These are phyloP conservation scores for Paramecium tetraurelia DNA, from an alignment of 73 alveolate species.

Conservation along the genomic window DNA sequence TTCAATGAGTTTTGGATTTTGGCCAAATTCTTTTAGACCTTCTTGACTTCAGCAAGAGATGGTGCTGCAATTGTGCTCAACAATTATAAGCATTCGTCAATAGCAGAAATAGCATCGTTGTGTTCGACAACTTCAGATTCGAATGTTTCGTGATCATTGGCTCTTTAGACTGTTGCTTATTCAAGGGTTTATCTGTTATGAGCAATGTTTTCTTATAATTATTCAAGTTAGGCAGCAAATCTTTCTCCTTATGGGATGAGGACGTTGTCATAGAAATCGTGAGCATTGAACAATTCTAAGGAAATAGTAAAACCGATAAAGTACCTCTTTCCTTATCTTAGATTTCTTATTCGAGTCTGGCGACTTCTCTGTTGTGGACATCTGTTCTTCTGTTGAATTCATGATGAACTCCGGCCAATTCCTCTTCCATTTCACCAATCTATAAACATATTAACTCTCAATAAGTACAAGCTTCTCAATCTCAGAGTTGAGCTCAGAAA, in stretches of 20 bases:
- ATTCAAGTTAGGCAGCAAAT: slow-evolving; percentile 29
- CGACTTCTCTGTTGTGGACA: slow-evolving; percentile 45
- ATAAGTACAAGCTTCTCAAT: slow-evolving; percentile 28
- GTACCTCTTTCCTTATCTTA: slow-evolving; percentile 48
- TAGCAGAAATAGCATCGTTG: slow-evolving; percentile 24
- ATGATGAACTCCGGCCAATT: slow-evolving; percentile 15
- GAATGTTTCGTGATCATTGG: background rate
- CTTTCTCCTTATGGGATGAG: slow-evolving; percentile 54
- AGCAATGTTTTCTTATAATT: slow-evolving; percentile 24
- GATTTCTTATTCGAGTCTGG: slow-evolving; percentile 58
- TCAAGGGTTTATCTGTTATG: slow-evolving; percentile 13
- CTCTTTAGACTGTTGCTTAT: slow-evolving; percentile 19
- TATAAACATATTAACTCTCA: background rate
- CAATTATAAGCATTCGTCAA: background rate
- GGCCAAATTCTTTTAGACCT: slow-evolving; percentile 12
- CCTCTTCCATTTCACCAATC: slow-evolving; percentile 31
- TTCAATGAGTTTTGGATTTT: slow-evolving; percentile 22
- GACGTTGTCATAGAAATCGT: slow-evolving; percentile 50
- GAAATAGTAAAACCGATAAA: background rate
- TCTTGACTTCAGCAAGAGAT: slow-evolving; percentile 43
- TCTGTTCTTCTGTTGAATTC: slow-evolving; percentile 34
- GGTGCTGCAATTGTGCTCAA: background rate
- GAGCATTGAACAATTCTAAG: slow-evolving; percentile 45
- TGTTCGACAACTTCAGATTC: slow-evolving; percentile 8
- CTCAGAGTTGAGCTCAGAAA: background rate